These are phyloP conservation scores for Debaryomyces sp. DNA, from an alignment of 1,139 yeast species.

Conservation along the genomic window DNA sequence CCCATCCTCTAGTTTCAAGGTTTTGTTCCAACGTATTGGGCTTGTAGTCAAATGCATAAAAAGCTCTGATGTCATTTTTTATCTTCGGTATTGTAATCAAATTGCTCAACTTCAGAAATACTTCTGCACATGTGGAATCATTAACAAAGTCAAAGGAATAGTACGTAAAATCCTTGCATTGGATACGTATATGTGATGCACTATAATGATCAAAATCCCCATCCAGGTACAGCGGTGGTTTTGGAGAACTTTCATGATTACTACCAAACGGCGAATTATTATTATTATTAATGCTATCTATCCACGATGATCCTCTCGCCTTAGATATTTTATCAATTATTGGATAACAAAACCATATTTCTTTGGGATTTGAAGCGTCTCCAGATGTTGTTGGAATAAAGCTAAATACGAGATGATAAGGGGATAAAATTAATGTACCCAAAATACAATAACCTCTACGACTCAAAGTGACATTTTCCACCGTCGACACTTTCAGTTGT, in stretches of 20 bases:
- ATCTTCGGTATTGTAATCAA: conserved; percentile 50
- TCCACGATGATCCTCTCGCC: conserved; percentile 53
- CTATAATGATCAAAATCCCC: conserved; percentile 44
- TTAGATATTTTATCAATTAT: conserved; percentile 71
- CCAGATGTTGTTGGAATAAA: conserved; percentile 30
- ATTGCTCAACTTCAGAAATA: conserved; percentile 68
- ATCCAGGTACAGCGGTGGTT: conserved; percentile 16
- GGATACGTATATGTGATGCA: conserved; percentile 62
- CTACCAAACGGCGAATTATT: conserved; percentile 6
- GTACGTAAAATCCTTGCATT: conserved; percentile 87
- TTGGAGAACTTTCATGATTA: conserved; percentile 8
- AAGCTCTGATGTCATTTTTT: conserved; percentile 42
- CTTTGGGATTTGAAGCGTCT: conserved; percentile 44
- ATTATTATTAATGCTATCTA: conserved; percentile 17
- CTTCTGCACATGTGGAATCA: conserved; percentile 66
- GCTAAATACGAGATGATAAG: conserved; percentile 83
- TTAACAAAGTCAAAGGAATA: conserved; percentile 73
- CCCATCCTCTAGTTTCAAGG: conserved; percentile 66
- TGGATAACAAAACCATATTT: conserved; percentile 94
- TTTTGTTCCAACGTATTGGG: conserved; percentile 66
- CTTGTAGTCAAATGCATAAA: conserved; percentile 51
- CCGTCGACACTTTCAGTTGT: conserved; percentile 37
- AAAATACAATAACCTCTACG: conserved; percentile 65
- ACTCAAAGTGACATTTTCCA: conserved; percentile 67
- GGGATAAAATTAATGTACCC: conserved; percentile 79